Conservation (phyloP, 768 basidiomycete genomes). For the Suillus subaureus region DNA sequence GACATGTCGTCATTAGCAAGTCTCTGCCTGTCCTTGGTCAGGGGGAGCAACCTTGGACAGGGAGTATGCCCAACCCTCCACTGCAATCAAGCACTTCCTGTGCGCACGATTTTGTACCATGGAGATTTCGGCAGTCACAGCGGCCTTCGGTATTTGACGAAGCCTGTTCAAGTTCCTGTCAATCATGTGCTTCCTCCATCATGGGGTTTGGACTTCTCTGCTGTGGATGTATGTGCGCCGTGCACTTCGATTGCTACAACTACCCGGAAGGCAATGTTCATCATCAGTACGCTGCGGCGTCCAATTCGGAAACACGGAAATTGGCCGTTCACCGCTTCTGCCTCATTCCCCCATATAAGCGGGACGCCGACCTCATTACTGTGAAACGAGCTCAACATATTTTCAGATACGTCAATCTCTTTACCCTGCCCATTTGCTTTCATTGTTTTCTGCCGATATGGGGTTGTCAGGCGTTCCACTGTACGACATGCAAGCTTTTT, state of each 20-base stretch:
- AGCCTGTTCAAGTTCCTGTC: constrained; percentile 49
- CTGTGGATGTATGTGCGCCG: constrained; percentile 64
- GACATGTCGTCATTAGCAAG: constrained; percentile 64
- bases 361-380: constrained; percentile 19
- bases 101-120: constrained; percentile 69
- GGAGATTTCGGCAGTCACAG: constrained; percentile 50
- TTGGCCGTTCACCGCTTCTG: constrained; percentile 69
- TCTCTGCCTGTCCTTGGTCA: constrained; percentile 44
- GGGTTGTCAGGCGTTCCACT: constrained; percentile 74
- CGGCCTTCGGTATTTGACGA: constrained; percentile 31
- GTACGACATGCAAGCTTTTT: constrained; percentile 61
- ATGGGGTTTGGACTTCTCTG: constrained; percentile 74
- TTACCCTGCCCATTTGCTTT: constrained; percentile 73
- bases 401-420: constrained; percentile 64
- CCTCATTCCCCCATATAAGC: constrained; percentile 39
- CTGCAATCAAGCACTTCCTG: background rate
- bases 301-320: constrained; percentile 51
- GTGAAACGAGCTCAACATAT: constrained; percentile 44
- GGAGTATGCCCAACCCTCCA: constrained; percentile 36
- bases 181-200: constrained; percentile 54
- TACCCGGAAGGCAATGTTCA: constrained; percentile 63
- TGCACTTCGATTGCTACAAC: constrained; percentile 83
- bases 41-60: constrained; percentile 1
- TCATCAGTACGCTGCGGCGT: constrained; percentile 50
- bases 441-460: constrained; percentile 71